Conservation (phyloP, 306 rosid genomes). For the Castanea crenata region DNA sequence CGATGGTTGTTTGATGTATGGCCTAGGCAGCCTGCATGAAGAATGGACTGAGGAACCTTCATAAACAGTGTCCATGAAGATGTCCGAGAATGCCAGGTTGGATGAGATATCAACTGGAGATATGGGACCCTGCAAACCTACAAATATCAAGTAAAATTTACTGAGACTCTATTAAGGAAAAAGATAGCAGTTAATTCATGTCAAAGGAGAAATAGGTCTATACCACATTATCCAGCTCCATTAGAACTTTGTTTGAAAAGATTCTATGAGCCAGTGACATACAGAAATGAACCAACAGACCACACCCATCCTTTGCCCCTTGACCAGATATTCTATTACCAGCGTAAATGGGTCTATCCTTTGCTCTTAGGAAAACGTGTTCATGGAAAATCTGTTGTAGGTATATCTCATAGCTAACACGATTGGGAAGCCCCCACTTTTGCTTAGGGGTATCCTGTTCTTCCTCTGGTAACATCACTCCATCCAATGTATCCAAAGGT, state of each 20-base stretch:
- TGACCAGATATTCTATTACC: conserved; percentile 42
- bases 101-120: conserved; percentile 72
- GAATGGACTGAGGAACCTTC: conserved; percentile 72
- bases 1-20: conserved; percentile 36
- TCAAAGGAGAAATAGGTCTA: conserved; percentile 1
- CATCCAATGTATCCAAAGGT: conserved; percentile 78
- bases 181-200: not conserved
- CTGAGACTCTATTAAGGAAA: conserved; percentile 20
- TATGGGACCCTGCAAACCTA: conserved; percentile 78
- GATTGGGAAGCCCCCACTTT: conserved; percentile 47
- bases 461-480: conserved; percentile 52
- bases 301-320: conserved; percentile 60
- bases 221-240: conserved; percentile 88
- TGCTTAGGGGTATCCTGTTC: conserved; percentile 40
- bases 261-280: conserved; percentile 81
- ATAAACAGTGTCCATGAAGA: conserved; percentile 84
- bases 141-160: conserved; percentile 17
- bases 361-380: conserved; percentile 65
- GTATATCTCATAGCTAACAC: conserved; percentile 72
- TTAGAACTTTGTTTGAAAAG: conserved; percentile 77
- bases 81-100: conserved; percentile 85
- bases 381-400: conserved; percentile 82
- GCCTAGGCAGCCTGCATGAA: conserved; percentile 41
- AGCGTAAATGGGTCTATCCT: conserved; percentile 45
- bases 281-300: conserved; percentile 87